A percentile compares a stretch with the other conserved stretches of the same genome.
Conservation (phyloP, 495 filamentous ascomycete genomes). For the Zalerion maritima region DNA sequence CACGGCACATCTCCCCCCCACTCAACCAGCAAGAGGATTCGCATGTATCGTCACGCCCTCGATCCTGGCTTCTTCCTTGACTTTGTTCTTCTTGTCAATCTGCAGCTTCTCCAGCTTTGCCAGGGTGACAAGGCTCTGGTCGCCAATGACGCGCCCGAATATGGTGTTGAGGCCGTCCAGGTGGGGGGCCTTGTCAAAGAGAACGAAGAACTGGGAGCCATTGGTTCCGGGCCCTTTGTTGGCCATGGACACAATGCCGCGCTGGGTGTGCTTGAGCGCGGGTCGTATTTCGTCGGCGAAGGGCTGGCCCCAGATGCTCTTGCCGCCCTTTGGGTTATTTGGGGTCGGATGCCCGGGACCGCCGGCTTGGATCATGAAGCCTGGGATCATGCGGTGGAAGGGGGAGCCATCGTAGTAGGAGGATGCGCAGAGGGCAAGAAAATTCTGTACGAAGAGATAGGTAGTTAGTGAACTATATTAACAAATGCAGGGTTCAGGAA, state of each 20-base stretch:
- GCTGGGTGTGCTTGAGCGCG: slow-evolving; percentile 66
- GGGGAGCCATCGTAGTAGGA: slow-evolving; percentile 73
- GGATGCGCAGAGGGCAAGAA: slow-evolving; percentile 87
- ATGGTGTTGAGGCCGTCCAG: slow-evolving; percentile 88
- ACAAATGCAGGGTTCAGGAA: not conserved
- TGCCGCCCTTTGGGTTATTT: slow-evolving; percentile 59
- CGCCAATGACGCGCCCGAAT: slow-evolving; percentile 64
- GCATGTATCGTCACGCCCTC: slow-evolving; percentile 77
- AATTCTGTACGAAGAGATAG: slow-evolving; percentile 47
- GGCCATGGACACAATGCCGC: slow-evolving; percentile 88
- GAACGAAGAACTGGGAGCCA: slow-evolving; percentile 89
- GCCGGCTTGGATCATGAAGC: slow-evolving; percentile 88
- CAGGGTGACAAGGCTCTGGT: slow-evolving; percentile 51
- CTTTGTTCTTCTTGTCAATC: slow-evolving; percentile 84
- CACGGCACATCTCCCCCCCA: too few species aligned
- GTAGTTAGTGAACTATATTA: slow-evolving; percentile 1
- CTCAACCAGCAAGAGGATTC: slow-evolving; percentile 72
- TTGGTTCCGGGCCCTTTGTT: slow-evolving; percentile 77
- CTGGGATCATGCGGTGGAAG: slow-evolving; percentile 82
- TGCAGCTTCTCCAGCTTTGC: slow-evolving; percentile 61
- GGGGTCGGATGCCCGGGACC: slow-evolving; percentile 49
- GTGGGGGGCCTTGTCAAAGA: slow-evolving; percentile 75
- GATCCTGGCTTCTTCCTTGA: slow-evolving; percentile 55
- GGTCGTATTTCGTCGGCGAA: slow-evolving; percentile 93
- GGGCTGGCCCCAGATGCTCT: slow-evolving; percentile 67